A percentile compares a stretch with the other conserved stretches of the same genome.
phyloP scores from a whole-genome alignment of 2,329 filamentous ascomycete genomes.

The Falciphora oryzae region DNA sequence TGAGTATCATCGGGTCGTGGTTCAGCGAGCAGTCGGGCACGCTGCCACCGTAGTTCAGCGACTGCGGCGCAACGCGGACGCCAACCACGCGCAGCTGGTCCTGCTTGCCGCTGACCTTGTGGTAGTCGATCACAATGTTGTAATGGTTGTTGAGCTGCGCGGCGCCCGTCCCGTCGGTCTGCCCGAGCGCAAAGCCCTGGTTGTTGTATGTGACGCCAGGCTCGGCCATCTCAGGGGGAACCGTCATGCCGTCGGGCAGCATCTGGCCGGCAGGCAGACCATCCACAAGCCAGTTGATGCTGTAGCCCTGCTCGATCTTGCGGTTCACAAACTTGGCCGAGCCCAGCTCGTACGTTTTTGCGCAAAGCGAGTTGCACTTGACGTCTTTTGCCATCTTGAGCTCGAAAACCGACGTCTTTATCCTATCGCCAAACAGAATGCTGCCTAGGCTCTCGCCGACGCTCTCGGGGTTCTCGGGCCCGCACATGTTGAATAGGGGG shows the following conservation, averaged over 20 bases:
- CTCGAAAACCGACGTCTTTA: conserved; percentile 90
- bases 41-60: conserved; percentile 53
- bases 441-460: conserved; percentile 88
- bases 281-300: conserved; percentile 93
- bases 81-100: conserved; percentile 84
- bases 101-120: conserved; percentile 61
- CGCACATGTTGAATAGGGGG: conserved; percentile 80
- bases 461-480: conserved; percentile 67
- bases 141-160: conserved; percentile 85
- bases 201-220: conserved; percentile 80
- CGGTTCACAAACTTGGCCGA: conserved; percentile 75
- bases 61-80: conserved; percentile 79
- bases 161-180: conserved; percentile 37
- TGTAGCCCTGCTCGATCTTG: conserved; percentile 79
- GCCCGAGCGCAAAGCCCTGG: conserved; percentile 80
- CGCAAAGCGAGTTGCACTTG: conserved; percentile 77
- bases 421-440: conserved; percentile 94
- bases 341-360: conserved; percentile 54
- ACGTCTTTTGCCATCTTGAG: conserved; percentile 83
- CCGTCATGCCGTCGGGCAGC: not conserved
- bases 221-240: conserved; percentile 49
- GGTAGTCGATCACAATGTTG: conserved; percentile 89
- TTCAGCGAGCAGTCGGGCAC: conserved; percentile 56
- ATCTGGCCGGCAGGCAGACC: conserved; percentile 81
- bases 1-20: conserved; percentile 56